phyloP scores from a whole-genome alignment of 306 rosid genomes.

The Neltuma alba region DNA sequence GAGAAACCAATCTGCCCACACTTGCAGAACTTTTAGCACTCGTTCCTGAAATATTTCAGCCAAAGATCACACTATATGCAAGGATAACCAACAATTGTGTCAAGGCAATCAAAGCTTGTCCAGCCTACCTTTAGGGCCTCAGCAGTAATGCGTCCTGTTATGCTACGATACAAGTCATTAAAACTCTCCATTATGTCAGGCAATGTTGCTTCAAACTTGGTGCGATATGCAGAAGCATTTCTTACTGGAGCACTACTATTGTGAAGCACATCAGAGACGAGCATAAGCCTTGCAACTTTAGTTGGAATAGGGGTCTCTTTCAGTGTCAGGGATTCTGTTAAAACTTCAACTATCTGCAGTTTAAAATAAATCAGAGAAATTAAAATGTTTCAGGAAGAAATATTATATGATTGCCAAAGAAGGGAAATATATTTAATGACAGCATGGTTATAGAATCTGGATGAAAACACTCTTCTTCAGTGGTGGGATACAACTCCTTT shows the following conservation, averaged over 20 bases:
- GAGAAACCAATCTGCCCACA: constrained; percentile 99
- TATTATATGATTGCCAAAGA: constrained; percentile 6
- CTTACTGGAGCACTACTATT: constrained; percentile 99
- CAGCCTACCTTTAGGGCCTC: constrained; percentile 92
- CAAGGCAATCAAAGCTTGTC: constrained; percentile 6
- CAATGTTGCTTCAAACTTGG: constrained; percentile 91
- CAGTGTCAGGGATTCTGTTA: constrained; percentile 97
- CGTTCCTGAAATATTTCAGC: constrained; percentile 72
- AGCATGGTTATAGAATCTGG: constrained; percentile 13
- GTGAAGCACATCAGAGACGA: constrained; percentile 98
- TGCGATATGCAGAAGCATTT: constrained; percentile 99
- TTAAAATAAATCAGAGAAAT: constrained; percentile 27
- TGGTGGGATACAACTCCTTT: background rate
- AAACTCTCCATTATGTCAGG: constrained; percentile 99
- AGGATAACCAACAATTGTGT: constrained; percentile 18
- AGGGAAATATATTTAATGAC: background rate
- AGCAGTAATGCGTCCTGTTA: constrained; percentile 97
- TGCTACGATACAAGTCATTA: constrained; percentile 87
- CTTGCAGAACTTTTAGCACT: constrained; percentile 94
- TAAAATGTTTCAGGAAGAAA: constrained; percentile 6
- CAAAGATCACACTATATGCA: constrained; percentile 27
- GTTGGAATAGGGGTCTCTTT: constrained; percentile 98
- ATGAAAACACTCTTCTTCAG: constrained; percentile 6
- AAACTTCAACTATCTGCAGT: constrained; percentile 94
- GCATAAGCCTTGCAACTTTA: constrained; percentile 99